Percentiles rank a stretch among this genome's conserved stretches.
Evolutionary conservation across 2,329 filamentous ascomycete genomes (phyloP).

Genomic region (Neofusicoccum sp.): DNA sequence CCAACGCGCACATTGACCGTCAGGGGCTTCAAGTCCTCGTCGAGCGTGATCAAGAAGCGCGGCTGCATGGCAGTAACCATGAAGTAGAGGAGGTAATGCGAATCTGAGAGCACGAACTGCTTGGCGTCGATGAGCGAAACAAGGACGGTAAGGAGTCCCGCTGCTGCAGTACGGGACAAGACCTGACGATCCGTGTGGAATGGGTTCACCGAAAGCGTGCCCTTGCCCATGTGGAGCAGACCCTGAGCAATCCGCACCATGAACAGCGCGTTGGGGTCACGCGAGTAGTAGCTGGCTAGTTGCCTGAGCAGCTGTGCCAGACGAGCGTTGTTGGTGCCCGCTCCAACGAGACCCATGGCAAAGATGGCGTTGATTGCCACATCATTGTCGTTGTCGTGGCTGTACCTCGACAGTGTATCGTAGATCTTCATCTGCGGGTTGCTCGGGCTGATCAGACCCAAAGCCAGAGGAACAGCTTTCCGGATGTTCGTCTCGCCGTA

Average conservation of each 20-base stretch:
- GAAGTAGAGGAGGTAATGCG: constrained; percentile 96
- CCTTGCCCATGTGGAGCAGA: constrained; percentile 98
- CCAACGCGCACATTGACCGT: constrained; percentile 96
- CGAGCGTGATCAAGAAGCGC: constrained; percentile 91
- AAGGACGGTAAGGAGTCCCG: constrained; percentile 83
- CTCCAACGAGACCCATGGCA: constrained; percentile 94
- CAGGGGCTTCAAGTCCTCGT: constrained; percentile 89
- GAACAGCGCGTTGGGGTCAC: constrained; percentile 92
- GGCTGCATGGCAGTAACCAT: constrained; percentile 96
- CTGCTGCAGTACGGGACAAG: constrained; percentile 84
- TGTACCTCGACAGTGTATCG: constrained; percentile 95
- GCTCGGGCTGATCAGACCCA: constrained; percentile 94
- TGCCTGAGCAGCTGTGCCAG: constrained; percentile 91
- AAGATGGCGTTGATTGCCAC: constrained; percentile 99
- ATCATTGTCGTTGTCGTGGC: constrained; percentile 97
- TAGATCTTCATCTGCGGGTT: constrained; percentile 99
- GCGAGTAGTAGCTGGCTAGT: constrained; percentile 95
- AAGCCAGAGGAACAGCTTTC: constrained; percentile 90
- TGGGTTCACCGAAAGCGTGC: constrained; percentile 91
- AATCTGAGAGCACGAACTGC: constrained; percentile 69
- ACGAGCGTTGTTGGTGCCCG: constrained; percentile 96
- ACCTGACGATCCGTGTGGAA: constrained; percentile 99
- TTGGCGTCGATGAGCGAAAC: constrained; percentile 95
- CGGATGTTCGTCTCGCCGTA: constrained; percentile 97
- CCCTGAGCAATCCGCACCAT: constrained; percentile 99